Base-by-base conservation (phyloP, 495 filamentous ascomycete genomes). In the Aspergillus cristatus region DNA sequence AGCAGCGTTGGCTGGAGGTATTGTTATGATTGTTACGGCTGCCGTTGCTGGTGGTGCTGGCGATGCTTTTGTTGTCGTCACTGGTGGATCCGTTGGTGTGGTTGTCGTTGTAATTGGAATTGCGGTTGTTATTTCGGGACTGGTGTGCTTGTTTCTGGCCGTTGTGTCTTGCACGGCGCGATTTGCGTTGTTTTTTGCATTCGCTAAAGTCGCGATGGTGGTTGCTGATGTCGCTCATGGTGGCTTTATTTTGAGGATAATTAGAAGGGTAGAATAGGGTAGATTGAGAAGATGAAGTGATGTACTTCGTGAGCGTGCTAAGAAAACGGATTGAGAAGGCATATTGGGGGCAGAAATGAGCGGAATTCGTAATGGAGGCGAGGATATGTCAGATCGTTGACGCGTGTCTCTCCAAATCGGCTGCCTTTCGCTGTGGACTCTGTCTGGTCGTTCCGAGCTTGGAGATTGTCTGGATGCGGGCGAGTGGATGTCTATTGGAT, bases 1-100 rank as follows among this genome's bases (percentile, higher is more conserved):
- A 57, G 50, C 53, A 51, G 25, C 40, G 40, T 8, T 44, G 39
- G 32, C 39, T 40, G 14, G 35, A 36, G 33, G 31, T 31, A 28
- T 40, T 30, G 20, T 32, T 31, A 18, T 14, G 25, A n/a, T 43
- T 40, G 15, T n/a, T 33, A 18, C 16, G 11, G 11, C 2, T 3
- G 1, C 13, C 34, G 8, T 34, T 20, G 28, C 18, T 15, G 38
- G 30, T 2, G 11, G 20, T 14, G 34, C 16, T n/a, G 20, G 20
- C 20, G 20, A n/a, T 2, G 17, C 30, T 35, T 17, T 11, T 17
- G 39, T 30, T 13, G 39, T 14, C 30, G 12, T 34, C 8, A 15
- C 8, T 29, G 16, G 24, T 12, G 3, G 14, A n/a, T 42, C 18
- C 32, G 33, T 8, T 18, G 8, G 25, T 31, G 26, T 15, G 36